Conservation (phyloP, 768 basidiomycete genomes). For the Pleurotus eryngii region DNA sequence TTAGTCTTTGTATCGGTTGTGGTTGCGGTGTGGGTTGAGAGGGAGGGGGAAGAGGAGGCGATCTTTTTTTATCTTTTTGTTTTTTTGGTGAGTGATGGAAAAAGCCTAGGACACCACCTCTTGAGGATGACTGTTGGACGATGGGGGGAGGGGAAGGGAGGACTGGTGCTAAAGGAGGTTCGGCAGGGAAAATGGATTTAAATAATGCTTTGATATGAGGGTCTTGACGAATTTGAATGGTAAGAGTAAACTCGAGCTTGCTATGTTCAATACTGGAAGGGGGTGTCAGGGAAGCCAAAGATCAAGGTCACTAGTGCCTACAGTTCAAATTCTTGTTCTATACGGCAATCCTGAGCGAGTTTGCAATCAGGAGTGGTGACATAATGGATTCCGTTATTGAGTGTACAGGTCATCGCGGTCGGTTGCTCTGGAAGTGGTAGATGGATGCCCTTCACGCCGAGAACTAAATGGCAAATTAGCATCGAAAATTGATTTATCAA, state of each 20-base stretch:
- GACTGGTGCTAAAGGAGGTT: constrained; percentile 34
- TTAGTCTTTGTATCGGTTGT: constrained; percentile 37
- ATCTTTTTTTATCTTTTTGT: constrained; percentile 43
- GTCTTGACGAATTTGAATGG: constrained; percentile 82
- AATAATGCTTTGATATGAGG: constrained; percentile 80
- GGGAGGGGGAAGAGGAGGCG: constrained; percentile 28
- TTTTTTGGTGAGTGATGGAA: constrained; percentile 77
- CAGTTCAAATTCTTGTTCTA: constrained; percentile 92
- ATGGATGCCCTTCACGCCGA: constrained; percentile 68
- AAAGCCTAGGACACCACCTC: constrained; percentile 71
- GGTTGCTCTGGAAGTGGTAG: constrained; percentile 77
- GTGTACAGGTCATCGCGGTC: constrained; percentile 76
- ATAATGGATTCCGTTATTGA: constrained; percentile 96
- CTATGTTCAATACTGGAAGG: constrained; percentile 77
- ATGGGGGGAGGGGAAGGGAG: constrained; percentile 33
- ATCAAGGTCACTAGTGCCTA: constrained; percentile 33
- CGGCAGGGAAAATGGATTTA: constrained; percentile 55
- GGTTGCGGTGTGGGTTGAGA: constrained; percentile 35
- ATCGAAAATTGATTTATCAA: not conserved
- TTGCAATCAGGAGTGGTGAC: constrained; percentile 83
- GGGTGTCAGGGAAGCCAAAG: too few species aligned
- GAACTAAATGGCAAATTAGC: constrained; percentile 44
- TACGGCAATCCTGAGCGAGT: constrained; percentile 54
- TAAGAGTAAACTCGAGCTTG: constrained; percentile 93
- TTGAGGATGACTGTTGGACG: constrained; percentile 45